phyloP scores from a whole-genome alignment of 2,329 filamentous ascomycete species.

The Dothideomycetes sp. region DNA sequence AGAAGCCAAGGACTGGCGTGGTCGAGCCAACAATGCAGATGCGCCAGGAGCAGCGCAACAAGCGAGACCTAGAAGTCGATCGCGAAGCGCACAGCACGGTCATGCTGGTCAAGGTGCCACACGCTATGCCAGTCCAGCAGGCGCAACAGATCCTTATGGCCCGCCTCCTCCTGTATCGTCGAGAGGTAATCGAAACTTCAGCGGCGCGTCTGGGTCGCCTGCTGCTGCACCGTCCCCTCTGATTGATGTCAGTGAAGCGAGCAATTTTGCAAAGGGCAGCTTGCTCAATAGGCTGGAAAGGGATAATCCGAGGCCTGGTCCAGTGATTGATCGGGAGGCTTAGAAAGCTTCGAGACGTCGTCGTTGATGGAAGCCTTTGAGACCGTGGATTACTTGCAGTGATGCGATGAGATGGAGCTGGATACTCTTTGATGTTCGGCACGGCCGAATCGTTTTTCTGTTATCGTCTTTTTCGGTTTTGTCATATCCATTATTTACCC shows the following conservation, averaged over 20 bases:
- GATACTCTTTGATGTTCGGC: no score
- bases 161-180: no score
- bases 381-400: no score
- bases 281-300: slow-evolving; percentile 30
- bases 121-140: neutral
- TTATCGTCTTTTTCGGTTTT: no score
- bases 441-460: no score
- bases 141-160: no score
- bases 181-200: slow-evolving; percentile 29
- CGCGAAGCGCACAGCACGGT: neutral
- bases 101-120: neutral
- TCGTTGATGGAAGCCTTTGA: no score
- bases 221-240: slow-evolving; percentile 34
- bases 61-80: neutral
- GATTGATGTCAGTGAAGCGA: slow-evolving; percentile 30
- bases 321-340: slow-evolving; percentile 4
- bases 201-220: no score
- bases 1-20: slow-evolving; percentile 33
- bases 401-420: no score
- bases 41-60: neutral
- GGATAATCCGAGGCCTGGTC: slow-evolving; percentile 11
- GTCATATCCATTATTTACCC: no score
- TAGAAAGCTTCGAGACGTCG: no score
- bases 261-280: slow-evolving; percentile 35
- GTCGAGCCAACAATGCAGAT: slow-evolving; percentile 11